These are phyloP conservation scores for Eucalyptus urophylla DNA, from an alignment of 345 rosid species.

Conservation along the genomic window DNA sequence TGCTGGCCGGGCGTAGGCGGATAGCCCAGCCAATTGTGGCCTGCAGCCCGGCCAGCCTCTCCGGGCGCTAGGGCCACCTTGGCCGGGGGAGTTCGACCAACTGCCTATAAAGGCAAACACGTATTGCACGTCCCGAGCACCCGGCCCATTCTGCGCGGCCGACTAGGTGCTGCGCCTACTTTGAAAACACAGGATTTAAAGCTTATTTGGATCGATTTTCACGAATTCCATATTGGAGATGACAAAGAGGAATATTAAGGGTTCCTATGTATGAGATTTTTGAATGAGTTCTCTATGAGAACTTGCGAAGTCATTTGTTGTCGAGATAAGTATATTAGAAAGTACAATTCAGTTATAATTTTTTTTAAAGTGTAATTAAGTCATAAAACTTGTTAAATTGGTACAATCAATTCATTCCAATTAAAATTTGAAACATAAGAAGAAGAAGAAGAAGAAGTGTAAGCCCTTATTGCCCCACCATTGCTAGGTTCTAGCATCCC, in stretches of 20 bases:
- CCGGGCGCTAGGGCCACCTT: not conserved
- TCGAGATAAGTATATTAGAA: not conserved
- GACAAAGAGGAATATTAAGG: not conserved
- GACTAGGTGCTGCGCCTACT: not conserved
- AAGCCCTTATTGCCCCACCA: no score
- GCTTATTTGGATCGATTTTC: not conserved
- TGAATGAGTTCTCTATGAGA: not conserved
- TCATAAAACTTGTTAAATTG: no score
- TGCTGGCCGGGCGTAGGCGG: not conserved
- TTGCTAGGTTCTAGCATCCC: not conserved
- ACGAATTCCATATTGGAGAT: not conserved
- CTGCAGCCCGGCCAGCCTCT: not conserved
- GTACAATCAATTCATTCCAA: accelerated
- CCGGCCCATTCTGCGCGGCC: not conserved
- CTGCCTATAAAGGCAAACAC: not conserved
- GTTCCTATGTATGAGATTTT: not conserved
- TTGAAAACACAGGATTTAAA: not conserved
- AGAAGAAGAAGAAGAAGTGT: no score
- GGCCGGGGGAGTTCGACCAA: not conserved
- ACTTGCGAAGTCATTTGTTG: not conserved
- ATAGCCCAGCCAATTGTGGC: not conserved
- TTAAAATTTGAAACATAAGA: no score
- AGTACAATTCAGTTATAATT: accelerated
- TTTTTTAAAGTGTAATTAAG: accelerated
- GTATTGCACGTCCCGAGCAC: not conserved